phyloP scores from a whole-genome alignment of 768 basidiomycete genomes.

The Leucocoprinus sp. region DNA sequence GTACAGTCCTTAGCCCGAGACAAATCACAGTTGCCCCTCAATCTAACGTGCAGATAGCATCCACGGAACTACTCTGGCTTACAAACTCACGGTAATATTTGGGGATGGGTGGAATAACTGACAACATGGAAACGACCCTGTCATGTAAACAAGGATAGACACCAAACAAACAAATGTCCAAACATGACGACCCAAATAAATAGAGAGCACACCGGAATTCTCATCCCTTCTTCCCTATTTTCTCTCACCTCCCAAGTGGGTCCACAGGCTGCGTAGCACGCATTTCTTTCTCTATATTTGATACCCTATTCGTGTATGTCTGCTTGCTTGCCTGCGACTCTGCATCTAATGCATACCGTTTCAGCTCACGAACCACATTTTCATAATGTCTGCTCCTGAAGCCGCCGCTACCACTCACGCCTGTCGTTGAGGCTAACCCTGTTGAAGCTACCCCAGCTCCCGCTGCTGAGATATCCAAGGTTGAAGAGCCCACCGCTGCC shows the following conservation, averaged over 20 bases:
- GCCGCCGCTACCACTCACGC: conserved; percentile 31
- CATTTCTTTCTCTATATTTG: conserved; percentile 41
- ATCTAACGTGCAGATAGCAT: too few species aligned
- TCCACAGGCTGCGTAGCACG: conserved; percentile 47
- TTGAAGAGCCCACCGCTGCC: conserved; percentile 40
- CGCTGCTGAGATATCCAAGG: conserved; percentile 22
- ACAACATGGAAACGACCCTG: conserved; percentile 24
- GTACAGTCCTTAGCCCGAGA: neutral
- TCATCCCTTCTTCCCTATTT: conserved; percentile 54
- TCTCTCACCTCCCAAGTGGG: conserved; percentile 40
- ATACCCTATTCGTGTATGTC: conserved; percentile 42
- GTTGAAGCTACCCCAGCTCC: conserved; percentile 25
- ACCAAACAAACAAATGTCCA: conserved; percentile 38
- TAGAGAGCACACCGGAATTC: conserved; percentile 31
- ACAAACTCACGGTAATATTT: neutral
- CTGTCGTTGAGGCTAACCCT: conserved; percentile 37
- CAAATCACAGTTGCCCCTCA: neutral
- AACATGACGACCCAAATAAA: conserved; percentile 39
- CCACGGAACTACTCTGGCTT: too few species aligned
- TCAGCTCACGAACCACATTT: conserved; percentile 50
- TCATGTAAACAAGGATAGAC: conserved; percentile 24
- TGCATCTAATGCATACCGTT: conserved; percentile 12
- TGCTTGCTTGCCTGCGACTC: conserved; percentile 13
- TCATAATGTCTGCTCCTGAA: conserved; percentile 82
- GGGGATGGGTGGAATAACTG: neutral